phyloP scores from a whole-genome alignment of 805 yeast species.

The Myxozyma sirexii region DNA sequence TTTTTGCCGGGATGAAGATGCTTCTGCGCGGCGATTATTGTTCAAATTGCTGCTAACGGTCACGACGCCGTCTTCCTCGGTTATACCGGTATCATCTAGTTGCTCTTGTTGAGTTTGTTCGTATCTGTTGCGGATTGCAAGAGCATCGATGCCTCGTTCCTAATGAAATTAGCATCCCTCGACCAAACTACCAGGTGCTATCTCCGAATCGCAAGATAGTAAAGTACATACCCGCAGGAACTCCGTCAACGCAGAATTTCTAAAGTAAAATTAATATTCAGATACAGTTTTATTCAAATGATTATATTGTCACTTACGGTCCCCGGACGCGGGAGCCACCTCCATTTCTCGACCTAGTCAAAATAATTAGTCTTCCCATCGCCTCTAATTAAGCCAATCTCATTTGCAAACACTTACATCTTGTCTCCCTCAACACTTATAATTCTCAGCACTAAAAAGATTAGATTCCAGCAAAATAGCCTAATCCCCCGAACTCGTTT shows the following conservation, averaged over 20 bases:
- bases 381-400: too few species aligned
- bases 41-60: conserved; percentile 14
- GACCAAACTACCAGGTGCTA: too few species aligned
- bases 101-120: conserved; percentile 14
- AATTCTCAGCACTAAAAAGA: too few species aligned
- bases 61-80: conserved; percentile 20
- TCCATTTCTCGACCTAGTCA: conserved; percentile 11
- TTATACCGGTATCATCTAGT: conserved; percentile 13
- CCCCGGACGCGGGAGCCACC: conserved; percentile 23
- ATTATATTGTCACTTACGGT: conserved; percentile 19
- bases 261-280: not conserved
- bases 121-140: conserved; percentile 28
- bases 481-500: too few species aligned
- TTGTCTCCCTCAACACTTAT: too few species aligned
- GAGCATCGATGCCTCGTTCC: conserved; percentile 35
- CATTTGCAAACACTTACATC: not conserved
- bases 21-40: too few species aligned
- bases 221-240: conserved; percentile 28
- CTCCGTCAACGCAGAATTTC: conserved; percentile 35
- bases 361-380: not conserved
- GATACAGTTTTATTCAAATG: not conserved
- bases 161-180: not conserved
- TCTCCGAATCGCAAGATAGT: not conserved
- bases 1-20: not conserved
- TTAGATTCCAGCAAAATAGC: too few species aligned